A percentile compares a stretch with the other conserved stretches of the same genome.
These are phyloP conservation scores for Kwoniella sp. DNA, from an alignment of 768 basidiomycete species.

Conservation along the genomic window DNA sequence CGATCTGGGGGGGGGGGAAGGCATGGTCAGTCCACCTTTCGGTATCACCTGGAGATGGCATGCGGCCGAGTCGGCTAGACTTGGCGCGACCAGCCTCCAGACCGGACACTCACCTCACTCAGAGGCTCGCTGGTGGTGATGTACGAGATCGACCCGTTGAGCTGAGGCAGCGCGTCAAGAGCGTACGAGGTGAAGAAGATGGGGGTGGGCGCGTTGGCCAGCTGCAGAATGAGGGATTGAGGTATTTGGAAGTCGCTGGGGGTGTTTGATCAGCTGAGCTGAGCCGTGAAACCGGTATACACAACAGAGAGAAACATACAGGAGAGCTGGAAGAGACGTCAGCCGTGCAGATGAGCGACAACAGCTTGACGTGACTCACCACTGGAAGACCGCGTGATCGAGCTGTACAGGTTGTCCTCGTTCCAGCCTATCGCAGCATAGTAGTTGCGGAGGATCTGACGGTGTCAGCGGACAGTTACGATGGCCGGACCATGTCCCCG, in stretches of 20 bases:
- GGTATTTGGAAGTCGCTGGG: conserved; percentile 75
- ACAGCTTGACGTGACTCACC: too few relatives aligned
- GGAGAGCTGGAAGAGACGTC: not conserved
- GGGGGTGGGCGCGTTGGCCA: conserved; percentile 71
- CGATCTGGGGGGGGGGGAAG: conserved; percentile 24
- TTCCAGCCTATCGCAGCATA: conserved; percentile 94
- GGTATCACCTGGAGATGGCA: too few relatives aligned
- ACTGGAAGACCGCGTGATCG: conserved; percentile 81
- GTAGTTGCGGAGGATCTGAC: conserved; percentile 68
- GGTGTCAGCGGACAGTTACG: conserved; percentile 37
- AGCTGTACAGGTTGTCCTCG: conserved; percentile 88
- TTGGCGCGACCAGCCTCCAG: too few relatives aligned
- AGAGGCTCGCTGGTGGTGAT: conserved; percentile 86
- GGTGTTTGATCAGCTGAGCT: not conserved
- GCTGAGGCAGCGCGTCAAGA: conserved; percentile 85
- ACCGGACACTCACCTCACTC: conserved; percentile 47
- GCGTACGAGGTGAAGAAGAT: conserved; percentile 86
- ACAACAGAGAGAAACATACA: not conserved
- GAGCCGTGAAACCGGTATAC: too few relatives aligned
- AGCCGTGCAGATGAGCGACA: too few relatives aligned
- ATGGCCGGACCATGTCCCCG: too few relatives aligned
- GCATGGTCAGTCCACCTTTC: not conserved
- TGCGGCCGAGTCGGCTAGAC: too few relatives aligned
- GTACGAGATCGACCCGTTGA: conserved; percentile 88
- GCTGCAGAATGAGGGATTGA: conserved; percentile 71